A percentile compares a stretch with the other conserved stretches of the same genome.
Conservation (phyloP, 2,329 filamentous ascomycete genomes). For the Hypoxylon sp. region DNA sequence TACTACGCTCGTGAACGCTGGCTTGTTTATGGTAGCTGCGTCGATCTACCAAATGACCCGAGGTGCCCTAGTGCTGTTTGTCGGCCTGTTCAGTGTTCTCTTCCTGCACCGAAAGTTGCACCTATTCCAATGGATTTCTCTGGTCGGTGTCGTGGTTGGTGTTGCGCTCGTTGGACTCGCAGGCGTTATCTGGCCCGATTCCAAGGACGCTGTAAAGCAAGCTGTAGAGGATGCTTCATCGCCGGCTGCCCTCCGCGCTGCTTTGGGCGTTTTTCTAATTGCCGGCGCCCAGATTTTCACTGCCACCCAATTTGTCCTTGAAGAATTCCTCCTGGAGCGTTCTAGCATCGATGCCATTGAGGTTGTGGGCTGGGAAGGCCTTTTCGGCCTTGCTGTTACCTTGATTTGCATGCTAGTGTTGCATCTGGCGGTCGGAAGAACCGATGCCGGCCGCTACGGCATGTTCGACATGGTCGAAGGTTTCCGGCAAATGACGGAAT, state of each 20-base stretch:
- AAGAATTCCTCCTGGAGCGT: slow-evolving; percentile 88
- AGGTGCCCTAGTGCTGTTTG: slow-evolving; percentile 93
- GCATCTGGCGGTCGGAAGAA: slow-evolving; percentile 82
- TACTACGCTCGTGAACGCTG: slow-evolving; percentile 97
- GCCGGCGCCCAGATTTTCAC: slow-evolving; percentile 97
- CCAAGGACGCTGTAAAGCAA: slow-evolving; percentile 60
- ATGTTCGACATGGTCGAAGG: slow-evolving; percentile 94
- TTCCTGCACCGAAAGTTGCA: slow-evolving; percentile 86
- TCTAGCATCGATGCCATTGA: slow-evolving; percentile 81
- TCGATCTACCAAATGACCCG: slow-evolving; percentile 99
- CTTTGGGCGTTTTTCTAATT: slow-evolving; percentile 90
- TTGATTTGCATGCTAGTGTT: slow-evolving; percentile 83
- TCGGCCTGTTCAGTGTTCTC: slow-evolving; percentile 93
- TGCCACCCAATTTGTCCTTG: slow-evolving; percentile 93
- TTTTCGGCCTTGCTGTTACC: slow-evolving; percentile 90
- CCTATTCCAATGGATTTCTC: slow-evolving; percentile 92
- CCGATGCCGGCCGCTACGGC: slow-evolving; percentile 79
- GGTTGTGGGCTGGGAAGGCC: slow-evolving; percentile 95
- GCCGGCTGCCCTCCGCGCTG: slow-evolving; percentile 72
- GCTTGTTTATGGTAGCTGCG: slow-evolving; percentile 91
- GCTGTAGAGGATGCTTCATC: slow-evolving; percentile 58
- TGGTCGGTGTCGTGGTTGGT: slow-evolving; percentile 88
- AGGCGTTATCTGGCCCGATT: slow-evolving; percentile 82
- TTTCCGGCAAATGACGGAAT: slow-evolving; percentile 82
- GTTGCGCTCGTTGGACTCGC: slow-evolving; percentile 92